Evolutionary conservation across 768 basidiomycete species (phyloP), one percentile per base, ranked within the genome.

Genomic region (Solioccasus polychromus): DNA sequence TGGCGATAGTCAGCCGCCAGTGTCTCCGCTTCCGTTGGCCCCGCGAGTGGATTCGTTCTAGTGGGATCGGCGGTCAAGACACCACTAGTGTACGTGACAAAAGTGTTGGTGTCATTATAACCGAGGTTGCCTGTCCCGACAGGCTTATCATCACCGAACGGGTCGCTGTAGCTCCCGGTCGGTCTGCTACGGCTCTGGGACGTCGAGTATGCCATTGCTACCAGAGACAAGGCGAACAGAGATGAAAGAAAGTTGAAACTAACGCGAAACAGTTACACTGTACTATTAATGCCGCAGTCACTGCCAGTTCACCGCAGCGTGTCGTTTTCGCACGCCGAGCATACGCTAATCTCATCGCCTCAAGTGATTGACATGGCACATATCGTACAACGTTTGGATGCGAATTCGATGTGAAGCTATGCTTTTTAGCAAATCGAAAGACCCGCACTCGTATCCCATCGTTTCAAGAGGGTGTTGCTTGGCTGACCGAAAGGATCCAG

Each of bases 401-500:
- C 26, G 15, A 3, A 19, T 14, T 28, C 29, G 5, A n/a, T 19
- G 5, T 4, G 29, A 19, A 28, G 28, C 37, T 7, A 35, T 57
- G n/a, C 15, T 11, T 29, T 35, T 52, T 39, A 66, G 24, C 54
- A 51, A 37, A 66, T 59, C 15, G 58, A 35, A n/a, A 69, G 60
- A 4, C 67, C 70, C 45, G 69, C 62, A 39, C 68, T 68, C 46
- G 67, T 61, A 22, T 52, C 54, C 71, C 71, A 73, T 47, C 58
- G 60, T 28, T 57, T 40, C 42, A 72, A 57, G 32, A 72, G 54
- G 15, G 54, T 52, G 52, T 72, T 73, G 47, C 69, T 70, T 22
- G 73, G 70, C 29, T 63, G 47, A 8, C 63, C 66, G 28, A 73
- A 74, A 7, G 71, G 71, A 45, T 76, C 62, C 32, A 73, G 24